These are phyloP conservation scores for Saposhnikovia divaricata DNA, from an alignment of 129 eudicot genomes.

Conservation along the genomic window DNA sequence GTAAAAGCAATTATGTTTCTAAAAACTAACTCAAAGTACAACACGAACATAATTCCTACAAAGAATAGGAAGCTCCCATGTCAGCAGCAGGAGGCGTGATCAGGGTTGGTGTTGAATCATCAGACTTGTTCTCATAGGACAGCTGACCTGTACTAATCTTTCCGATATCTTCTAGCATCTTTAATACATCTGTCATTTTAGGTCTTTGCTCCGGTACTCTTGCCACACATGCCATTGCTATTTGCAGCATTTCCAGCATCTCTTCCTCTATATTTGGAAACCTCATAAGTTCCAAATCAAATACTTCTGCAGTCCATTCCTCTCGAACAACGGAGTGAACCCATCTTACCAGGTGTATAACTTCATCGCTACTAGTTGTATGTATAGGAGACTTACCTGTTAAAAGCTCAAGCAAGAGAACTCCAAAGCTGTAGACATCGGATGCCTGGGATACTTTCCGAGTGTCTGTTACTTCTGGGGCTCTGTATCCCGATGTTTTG, in stretches of 20 bases:
- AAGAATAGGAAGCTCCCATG: conserved; percentile 42
- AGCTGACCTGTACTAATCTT: conserved; percentile 28
- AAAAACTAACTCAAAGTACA: conserved; percentile 16
- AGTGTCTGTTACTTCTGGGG: conserved; percentile 77
- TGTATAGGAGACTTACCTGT: conserved; percentile 76
- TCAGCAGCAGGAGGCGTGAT: conserved; percentile 40
- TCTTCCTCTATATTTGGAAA: conserved; percentile 83
- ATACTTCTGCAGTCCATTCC: conserved; percentile 98
- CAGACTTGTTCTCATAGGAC: conserved; percentile 31
- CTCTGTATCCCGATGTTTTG: conserved; percentile 60
- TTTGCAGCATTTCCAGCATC: conserved; percentile 77
- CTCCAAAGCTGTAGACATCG: conserved; percentile 79
- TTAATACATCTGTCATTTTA: conserved; percentile 60
- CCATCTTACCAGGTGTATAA: conserved; percentile 76
- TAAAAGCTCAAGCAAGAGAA: conserved; percentile 70
- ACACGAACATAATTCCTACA: conserved; percentile 13
- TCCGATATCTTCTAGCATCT: conserved; percentile 56
- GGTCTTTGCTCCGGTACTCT: conserved; percentile 79
- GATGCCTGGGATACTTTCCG: conserved; percentile 60
- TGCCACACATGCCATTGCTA: conserved; percentile 67
- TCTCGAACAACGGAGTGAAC: conserved; percentile 85
- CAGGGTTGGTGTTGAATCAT: conserved; percentile 45
- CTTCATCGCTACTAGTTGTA: conserved; percentile 57
- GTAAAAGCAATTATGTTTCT: background rate
- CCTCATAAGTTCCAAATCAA: conserved; percentile 68